Percentiles rank a stretch among this genome's conserved stretches.
phyloP scores from a whole-genome alignment of 1,284 basidiomycete genomes.

The Ustilago vetiveriae region DNA sequence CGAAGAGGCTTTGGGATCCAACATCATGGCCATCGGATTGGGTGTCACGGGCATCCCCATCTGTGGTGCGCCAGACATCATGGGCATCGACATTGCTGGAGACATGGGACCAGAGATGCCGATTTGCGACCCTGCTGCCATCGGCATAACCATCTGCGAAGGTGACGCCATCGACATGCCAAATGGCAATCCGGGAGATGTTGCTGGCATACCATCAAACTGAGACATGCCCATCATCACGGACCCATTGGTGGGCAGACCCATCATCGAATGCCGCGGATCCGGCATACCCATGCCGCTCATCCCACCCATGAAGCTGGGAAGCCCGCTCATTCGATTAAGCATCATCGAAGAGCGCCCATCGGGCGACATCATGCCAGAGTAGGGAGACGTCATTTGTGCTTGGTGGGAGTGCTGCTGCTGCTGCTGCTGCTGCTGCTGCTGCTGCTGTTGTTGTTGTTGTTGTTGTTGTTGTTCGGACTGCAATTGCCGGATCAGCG shows the following conservation, averaged over 20 bases:
- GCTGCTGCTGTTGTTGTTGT: slow-evolving; percentile 36
- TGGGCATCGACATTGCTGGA: slow-evolving; percentile 32
- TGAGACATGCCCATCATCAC: slow-evolving; percentile 34
- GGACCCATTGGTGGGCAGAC: slow-evolving; percentile 18
- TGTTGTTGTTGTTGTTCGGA: slow-evolving; percentile 38
- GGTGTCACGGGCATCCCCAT: slow-evolving; percentile 19
- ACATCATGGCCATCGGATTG: slow-evolving; percentile 35
- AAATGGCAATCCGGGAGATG: slow-evolving; percentile 26
- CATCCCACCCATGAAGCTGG: slow-evolving; percentile 20
- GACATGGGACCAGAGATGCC: slow-evolving; percentile 19
- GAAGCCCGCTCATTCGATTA: slow-evolving; percentile 32
- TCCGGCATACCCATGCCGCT: slow-evolving; percentile 18
- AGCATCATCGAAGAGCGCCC: slow-evolving; percentile 23
- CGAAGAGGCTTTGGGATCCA: slow-evolving; percentile 47
- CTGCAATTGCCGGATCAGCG: slow-evolving; percentile 57
- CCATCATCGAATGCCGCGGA: slow-evolving; percentile 30
- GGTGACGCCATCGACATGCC: slow-evolving; percentile 20
- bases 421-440: no score
- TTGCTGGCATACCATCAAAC: slow-evolving; percentile 33
- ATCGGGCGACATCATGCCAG: slow-evolving; percentile 26
- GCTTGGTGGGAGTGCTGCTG: slow-evolving; percentile 18
- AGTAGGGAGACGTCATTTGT: slow-evolving; percentile 6
- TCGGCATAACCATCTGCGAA: slow-evolving; percentile 26
- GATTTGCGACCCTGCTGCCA: slow-evolving; percentile 28
- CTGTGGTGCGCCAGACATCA: slow-evolving; percentile 21